Conservation (phyloP, 192 early-diverging fungal species). For the Coemansia sp. region DNA sequence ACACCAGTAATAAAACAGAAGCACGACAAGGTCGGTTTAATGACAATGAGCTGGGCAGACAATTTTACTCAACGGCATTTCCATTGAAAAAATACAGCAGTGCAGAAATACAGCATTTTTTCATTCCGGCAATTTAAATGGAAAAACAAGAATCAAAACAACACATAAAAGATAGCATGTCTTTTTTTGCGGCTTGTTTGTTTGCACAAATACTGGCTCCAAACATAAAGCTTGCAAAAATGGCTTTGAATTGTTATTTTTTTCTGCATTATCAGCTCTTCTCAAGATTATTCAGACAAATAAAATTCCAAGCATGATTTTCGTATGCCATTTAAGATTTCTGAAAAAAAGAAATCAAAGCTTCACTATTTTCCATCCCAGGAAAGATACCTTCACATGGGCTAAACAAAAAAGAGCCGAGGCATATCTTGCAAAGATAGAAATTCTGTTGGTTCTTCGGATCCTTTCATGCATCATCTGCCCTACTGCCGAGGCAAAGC, state of each 20-base stretch:
- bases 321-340: neutral
- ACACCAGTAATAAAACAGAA: neutral
- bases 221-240: neutral
- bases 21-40: neutral
- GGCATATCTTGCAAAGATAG: neutral
- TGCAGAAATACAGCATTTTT: neutral
- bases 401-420: neutral
- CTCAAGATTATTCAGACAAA: neutral
- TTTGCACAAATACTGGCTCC: neutral
- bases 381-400: neutral
- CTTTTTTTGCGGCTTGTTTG: conserved; percentile 1
- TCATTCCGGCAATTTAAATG: too few species aligned
- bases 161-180: neutral
- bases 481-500: neutral
- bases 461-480: neutral
- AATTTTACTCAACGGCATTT: neutral
- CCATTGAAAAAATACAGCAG: neutral
- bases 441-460: neutral
- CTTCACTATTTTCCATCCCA: neutral
- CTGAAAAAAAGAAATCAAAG: neutral
- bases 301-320: neutral
- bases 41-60: neutral
- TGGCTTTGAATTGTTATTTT: neutral
- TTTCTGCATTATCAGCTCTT: neutral
- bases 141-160: too few species aligned